phyloP scores from a whole-genome alignment of 805 yeast species.

The Myxozyma lipomycoides region DNA sequence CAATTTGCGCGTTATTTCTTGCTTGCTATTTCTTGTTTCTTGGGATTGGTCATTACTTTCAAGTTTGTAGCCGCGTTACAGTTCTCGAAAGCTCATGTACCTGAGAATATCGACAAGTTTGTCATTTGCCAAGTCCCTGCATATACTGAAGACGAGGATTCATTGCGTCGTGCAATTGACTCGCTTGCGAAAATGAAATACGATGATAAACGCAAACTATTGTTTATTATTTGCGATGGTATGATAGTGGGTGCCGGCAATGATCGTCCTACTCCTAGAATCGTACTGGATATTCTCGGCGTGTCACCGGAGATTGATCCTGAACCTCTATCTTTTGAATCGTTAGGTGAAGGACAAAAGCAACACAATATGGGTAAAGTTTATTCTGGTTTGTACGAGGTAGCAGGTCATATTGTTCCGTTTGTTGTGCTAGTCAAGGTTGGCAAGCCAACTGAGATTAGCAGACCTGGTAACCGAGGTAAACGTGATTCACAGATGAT shows the following conservation, averaged over 20 bases:
- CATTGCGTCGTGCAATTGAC: constrained; percentile 54
- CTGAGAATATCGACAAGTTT: constrained; percentile 42
- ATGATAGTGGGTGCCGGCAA: constrained; percentile 60
- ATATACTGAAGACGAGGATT: constrained; percentile 57
- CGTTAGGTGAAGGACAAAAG: constrained; percentile 57
- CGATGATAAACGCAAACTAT: constrained; percentile 56
- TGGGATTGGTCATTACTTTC: constrained; percentile 38
- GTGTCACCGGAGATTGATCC: constrained; percentile 51
- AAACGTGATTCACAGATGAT: constrained; percentile 62
- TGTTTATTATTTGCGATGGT: constrained; percentile 59
- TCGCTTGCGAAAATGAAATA: constrained; percentile 56
- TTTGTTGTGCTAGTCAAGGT: constrained; percentile 55
- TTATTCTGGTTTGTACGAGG: constrained; percentile 57
- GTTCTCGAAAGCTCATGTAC: constrained; percentile 36
- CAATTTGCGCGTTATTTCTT: constrained; percentile 43
- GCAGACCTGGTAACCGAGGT: constrained; percentile 60
- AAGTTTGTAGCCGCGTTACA: constrained; percentile 44
- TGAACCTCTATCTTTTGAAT: constrained; percentile 50
- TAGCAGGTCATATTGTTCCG: constrained; percentile 54
- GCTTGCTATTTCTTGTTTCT: constrained; percentile 40
- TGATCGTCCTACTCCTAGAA: constrained; percentile 55
- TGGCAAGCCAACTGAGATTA: constrained; percentile 57
- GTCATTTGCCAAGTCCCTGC: constrained; percentile 51
- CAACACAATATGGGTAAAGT: constrained; percentile 63
- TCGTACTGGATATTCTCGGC: constrained; percentile 54